These are phyloP conservation scores for Tilletia setariae DNA, from an alignment of 1,284 basidiomycete species.

Conservation along the genomic window DNA sequence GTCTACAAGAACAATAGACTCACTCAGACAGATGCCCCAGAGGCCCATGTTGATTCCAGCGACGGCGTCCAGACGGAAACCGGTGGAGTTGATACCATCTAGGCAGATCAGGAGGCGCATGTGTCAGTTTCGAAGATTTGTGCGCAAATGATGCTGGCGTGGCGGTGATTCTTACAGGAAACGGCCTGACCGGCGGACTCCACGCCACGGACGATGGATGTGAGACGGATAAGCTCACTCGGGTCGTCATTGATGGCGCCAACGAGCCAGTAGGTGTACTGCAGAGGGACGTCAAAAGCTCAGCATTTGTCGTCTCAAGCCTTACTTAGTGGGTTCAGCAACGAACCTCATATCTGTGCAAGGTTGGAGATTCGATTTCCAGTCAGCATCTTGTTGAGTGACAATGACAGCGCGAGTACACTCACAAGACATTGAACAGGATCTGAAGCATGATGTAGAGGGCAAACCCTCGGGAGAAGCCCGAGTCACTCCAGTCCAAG, in stretches of 20 bases:
- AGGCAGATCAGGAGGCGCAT: too few species aligned
- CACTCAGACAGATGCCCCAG: conserved; percentile 33
- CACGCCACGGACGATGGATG: conserved; percentile 44
- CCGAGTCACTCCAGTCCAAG: conserved; percentile 43
- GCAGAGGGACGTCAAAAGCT: conserved; percentile 28
- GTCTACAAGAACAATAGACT: too few species aligned
- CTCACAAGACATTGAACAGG: conserved; percentile 35
- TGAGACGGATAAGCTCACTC: conserved; percentile 43
- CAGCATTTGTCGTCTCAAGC: conserved; percentile 18
- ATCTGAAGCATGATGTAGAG: conserved; percentile 49
- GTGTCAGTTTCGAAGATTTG: background rate
- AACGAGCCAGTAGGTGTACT: conserved; percentile 48
- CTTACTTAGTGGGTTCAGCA: background rate
- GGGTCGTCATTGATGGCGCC: conserved; percentile 33
- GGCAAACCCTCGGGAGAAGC: conserved; percentile 46
- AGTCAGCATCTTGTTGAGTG: too few species aligned
- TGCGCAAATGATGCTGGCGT: too few species aligned
- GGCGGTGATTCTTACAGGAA: conserved; percentile 22
- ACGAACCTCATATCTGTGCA: conserved; percentile 20
- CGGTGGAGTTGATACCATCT: conserved; percentile 44
- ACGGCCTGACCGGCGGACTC: conserved; percentile 50
- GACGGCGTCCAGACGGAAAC: conserved; percentile 40
- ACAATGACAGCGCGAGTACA: background rate
- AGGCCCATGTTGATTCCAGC: conserved; percentile 49
- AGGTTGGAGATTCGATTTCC: conserved; percentile 15